Percentiles rank a stretch among this genome's conserved stretches.
Conservation (phyloP, 129 eudicot genomes). For the Artemisia argyi region DNA sequence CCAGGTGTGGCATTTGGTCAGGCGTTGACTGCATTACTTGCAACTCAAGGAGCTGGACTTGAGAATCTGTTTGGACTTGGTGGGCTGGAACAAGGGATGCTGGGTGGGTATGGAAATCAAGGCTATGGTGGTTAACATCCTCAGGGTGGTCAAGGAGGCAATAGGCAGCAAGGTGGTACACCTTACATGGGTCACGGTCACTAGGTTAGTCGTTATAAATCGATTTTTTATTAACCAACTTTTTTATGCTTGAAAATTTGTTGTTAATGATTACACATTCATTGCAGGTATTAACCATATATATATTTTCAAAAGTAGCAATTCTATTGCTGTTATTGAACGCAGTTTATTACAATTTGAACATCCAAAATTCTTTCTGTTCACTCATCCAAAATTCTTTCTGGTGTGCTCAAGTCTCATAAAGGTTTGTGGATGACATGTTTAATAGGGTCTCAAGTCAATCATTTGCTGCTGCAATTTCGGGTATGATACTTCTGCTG, state of each 20-base stretch:
- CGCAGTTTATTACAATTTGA: too few species aligned
- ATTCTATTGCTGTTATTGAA: not conserved
- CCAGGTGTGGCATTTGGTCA: conserved; percentile 93
- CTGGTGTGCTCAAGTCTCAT: too few species aligned
- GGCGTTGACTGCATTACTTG: conserved; percentile 85
- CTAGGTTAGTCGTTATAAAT: conserved; percentile 45
- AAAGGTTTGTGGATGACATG: too few species aligned
- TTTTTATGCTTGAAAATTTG: not conserved
- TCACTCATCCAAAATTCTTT: too few species aligned
- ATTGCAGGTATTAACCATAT: not conserved
- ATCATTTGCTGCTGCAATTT: too few species aligned
- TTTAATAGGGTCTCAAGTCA: too few species aligned
- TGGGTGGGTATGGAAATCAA: conserved; percentile 68
- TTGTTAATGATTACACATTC: not conserved
- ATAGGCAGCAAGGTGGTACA: conserved; percentile 77
- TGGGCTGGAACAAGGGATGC: conserved; percentile 64
- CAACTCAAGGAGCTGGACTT: conserved; percentile 83
- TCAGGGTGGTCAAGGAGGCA: conserved; percentile 75
- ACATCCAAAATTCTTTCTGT: not conserved
- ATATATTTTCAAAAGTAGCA: not conserved
- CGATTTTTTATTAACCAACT: not conserved
- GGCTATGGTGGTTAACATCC: conserved; percentile 75
- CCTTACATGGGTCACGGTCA: conserved; percentile 78
- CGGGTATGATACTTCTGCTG: too few species aligned
- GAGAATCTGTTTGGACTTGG: conserved; percentile 79